Evolutionary conservation across 768 basidiomycete species (phyloP).

Genomic region (Calocera viscosa): DNA sequence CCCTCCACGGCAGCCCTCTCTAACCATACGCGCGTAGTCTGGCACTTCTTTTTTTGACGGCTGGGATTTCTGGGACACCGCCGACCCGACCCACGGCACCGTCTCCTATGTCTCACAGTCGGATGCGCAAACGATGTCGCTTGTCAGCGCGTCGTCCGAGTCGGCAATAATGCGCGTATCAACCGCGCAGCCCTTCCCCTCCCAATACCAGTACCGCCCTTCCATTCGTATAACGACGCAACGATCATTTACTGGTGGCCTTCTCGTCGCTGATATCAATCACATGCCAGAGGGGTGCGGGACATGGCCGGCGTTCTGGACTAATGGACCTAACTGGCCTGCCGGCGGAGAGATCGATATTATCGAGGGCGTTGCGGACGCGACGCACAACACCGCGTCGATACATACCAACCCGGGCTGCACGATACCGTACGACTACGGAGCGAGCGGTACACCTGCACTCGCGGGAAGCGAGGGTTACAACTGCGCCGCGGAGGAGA

Average conservation of each 20-base stretch:
- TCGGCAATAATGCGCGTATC: conserved; percentile 83
- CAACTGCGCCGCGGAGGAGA: conserved; percentile 29
- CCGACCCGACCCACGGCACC: conserved; percentile 62
- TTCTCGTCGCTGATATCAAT: conserved; percentile 26
- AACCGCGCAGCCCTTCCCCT: conserved; percentile 42
- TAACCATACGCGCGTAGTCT: conserved; percentile 25
- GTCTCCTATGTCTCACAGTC: conserved; percentile 55
- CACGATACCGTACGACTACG: conserved; percentile 37
- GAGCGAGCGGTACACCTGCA: conserved; percentile 46
- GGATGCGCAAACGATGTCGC: conserved; percentile 43
- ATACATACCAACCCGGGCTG: conserved; percentile 69
- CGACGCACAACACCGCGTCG: conserved; percentile 70
- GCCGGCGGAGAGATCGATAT: conserved; percentile 27
- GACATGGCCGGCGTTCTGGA: conserved; percentile 31
- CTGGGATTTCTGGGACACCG: conserved; percentile 49
- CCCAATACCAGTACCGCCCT: conserved; percentile 53
- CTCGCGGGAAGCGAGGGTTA: conserved; percentile 31
- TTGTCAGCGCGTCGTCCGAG: conserved; percentile 53
- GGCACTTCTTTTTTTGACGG: conserved; percentile 70
- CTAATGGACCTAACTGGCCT: conserved; percentile 15
- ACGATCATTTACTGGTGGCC: conserved; percentile 39
- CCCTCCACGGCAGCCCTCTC: neutral
- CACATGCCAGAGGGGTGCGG: conserved; percentile 37
- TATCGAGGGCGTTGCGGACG: conserved; percentile 44
- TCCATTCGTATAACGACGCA: conserved; percentile 67